These are phyloP conservation scores for Berberis thunbergii DNA, from an alignment of 164 flowering plant genomes.

Conservation along the genomic window DNA sequence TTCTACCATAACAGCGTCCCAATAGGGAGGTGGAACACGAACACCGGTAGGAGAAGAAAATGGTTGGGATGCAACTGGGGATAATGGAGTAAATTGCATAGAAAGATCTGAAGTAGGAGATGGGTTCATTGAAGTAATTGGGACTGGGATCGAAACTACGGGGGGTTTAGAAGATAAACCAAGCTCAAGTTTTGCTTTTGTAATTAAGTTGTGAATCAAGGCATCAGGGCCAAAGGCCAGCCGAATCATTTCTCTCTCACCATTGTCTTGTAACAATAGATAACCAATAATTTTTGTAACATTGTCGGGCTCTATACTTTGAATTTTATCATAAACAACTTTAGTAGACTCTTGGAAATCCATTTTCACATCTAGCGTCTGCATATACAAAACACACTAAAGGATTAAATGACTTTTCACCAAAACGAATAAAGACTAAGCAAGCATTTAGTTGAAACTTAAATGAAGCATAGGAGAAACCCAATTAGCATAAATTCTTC, in stretches of 20 bases:
- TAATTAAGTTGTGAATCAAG: slow-evolving; percentile 30
- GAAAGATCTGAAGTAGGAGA: slow-evolving; percentile 28
- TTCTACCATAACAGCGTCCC: slow-evolving; percentile 31
- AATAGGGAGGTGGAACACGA: slow-evolving; percentile 24
- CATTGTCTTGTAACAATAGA: slow-evolving; percentile 43
- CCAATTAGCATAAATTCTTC: too few species aligned
- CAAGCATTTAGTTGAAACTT: not conserved
- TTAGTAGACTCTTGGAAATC: slow-evolving; percentile 61
- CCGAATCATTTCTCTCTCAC: slow-evolving; percentile 53
- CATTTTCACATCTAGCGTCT: slow-evolving; percentile 33
- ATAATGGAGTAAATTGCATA: slow-evolving; percentile 30
- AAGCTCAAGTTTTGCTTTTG: slow-evolving; percentile 37
- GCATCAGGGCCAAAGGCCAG: slow-evolving; percentile 61
- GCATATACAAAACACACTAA: not conserved
- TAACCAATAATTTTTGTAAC: slow-evolving; percentile 55
- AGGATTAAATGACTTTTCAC: too few species aligned
- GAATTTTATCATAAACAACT: slow-evolving; percentile 45
- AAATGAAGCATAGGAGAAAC: too few species aligned
- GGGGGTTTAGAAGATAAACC: slow-evolving; percentile 17
- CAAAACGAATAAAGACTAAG: not conserved
- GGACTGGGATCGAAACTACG: slow-evolving; percentile 17
- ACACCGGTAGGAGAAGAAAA: slow-evolving; percentile 22
- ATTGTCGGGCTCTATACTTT: slow-evolving; percentile 56
- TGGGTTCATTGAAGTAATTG: too few species aligned
- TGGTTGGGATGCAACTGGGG: slow-evolving; percentile 35